Conservation (phyloP, 75 land plant genomes). For the Pinus taeda region DNA sequence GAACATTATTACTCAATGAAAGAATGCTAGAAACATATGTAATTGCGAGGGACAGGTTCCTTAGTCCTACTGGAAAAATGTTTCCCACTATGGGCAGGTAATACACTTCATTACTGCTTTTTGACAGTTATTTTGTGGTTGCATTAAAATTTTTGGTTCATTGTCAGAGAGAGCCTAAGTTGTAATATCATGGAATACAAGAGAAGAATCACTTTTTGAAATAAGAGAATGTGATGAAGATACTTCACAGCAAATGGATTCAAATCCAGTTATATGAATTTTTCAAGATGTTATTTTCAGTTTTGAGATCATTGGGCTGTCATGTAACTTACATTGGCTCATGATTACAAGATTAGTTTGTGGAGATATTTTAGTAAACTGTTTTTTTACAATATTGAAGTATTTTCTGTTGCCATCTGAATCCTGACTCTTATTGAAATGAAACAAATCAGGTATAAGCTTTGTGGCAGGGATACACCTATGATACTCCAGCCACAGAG, state of each 20-base stretch:
- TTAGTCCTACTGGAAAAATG: conserved; percentile 85
- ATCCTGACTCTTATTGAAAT: background rate
- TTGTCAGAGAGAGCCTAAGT: background rate
- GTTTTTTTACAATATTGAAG: background rate
- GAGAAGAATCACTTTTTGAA: background rate
- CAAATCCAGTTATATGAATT: background rate
- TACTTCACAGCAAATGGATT: conserved; percentile 1
- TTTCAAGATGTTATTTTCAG: background rate
- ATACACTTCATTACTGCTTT: background rate
- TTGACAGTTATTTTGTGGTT: background rate
- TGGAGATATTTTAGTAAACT: background rate
- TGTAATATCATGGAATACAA: background rate
- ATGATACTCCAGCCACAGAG: background rate
- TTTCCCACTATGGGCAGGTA: conserved; percentile 92
- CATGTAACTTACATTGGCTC: background rate
- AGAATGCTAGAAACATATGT: conserved; percentile 97
- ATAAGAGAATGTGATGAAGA: background rate
- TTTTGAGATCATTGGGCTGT: background rate
- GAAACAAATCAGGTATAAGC: background rate
- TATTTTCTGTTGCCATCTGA: background rate
- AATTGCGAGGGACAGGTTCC: conserved; percentile 91
- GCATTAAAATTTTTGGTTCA: background rate
- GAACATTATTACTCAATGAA: conserved; percentile 92
- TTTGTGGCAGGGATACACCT: background rate
- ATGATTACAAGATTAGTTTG: background rate